These are phyloP conservation scores for Sphaerulina vaccinii DNA, from an alignment of 2,329 filamentous ascomycete genomes.

Conservation along the genomic window DNA sequence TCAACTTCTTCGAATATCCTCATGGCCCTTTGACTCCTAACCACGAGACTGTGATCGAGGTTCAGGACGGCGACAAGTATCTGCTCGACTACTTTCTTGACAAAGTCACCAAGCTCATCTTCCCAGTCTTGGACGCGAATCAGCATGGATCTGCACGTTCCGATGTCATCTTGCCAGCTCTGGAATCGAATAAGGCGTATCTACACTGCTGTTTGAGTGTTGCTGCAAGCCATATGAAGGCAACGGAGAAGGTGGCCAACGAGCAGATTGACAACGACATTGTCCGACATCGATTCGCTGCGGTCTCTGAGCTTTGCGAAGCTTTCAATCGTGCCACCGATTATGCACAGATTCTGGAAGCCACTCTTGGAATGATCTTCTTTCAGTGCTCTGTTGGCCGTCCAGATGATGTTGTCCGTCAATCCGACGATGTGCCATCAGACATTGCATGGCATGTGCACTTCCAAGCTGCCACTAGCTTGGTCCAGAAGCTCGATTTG, in stretches of 20 bases:
- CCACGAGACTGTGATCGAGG: conserved; percentile 71
- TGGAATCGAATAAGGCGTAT: conserved; percentile 90
- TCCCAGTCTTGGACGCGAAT: conserved; percentile 87
- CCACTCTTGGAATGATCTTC: conserved; percentile 91
- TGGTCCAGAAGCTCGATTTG: conserved; percentile 82
- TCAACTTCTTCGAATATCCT: conserved; percentile 80
- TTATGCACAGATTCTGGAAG: conserved; percentile 85
- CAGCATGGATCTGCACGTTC: conserved; percentile 79
- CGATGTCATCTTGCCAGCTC: conserved; percentile 79
- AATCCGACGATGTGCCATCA: conserved; percentile 76
- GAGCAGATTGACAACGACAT: conserved; percentile 87
- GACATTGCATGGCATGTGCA: conserved; percentile 98
- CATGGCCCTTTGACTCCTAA: conserved; percentile 64
- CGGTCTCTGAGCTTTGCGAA: conserved; percentile 81
- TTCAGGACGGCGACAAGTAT: conserved; percentile 83
- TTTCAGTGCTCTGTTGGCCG: conserved; percentile 91
- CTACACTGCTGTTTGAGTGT: conserved; percentile 94
- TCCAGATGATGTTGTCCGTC: too few relatives aligned
- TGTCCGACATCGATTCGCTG: conserved; percentile 84
- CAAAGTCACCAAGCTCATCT: conserved; percentile 82
- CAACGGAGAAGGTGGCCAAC: conserved; percentile 62
- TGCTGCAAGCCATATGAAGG: conserved; percentile 87
- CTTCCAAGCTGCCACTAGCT: conserved; percentile 83
- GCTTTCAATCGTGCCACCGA: conserved; percentile 76
- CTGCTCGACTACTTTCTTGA: conserved; percentile 89